Conservation (phyloP, 1,284 basidiomycete species). For the Porogramme epimiltina region DNA sequence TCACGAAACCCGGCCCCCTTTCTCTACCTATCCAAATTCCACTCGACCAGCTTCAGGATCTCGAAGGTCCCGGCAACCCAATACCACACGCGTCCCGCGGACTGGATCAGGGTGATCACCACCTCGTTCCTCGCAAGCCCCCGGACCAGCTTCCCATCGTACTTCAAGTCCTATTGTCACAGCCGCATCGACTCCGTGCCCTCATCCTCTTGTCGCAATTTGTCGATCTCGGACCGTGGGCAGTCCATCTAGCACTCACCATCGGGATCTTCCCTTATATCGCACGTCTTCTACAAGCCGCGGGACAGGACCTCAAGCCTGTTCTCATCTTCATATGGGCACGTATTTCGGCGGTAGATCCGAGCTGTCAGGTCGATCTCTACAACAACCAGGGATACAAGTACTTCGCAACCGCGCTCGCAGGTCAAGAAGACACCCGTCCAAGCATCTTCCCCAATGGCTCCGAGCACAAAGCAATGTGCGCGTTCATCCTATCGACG, state of each 20-base stretch:
- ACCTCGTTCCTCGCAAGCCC: constrained; percentile 83
- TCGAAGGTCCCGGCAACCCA: constrained; percentile 20
- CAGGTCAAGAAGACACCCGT: constrained; percentile 57
- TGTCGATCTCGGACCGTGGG: constrained; percentile 98
- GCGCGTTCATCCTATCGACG: constrained; percentile 94
- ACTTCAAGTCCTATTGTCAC: constrained; percentile 94
- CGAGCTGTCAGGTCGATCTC: constrained; percentile 89
- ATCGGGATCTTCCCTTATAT: constrained; percentile 99
- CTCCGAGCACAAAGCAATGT: constrained; percentile 98
- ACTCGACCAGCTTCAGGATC: constrained; percentile 30
- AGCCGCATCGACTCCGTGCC: constrained; percentile 93
- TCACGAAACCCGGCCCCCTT: constrained; percentile 75
- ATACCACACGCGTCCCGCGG: constrained; percentile 14
- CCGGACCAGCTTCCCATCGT: constrained; percentile 98
- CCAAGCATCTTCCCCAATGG: constrained; percentile 82
- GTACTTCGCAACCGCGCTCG: constrained; percentile 87
- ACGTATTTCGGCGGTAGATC: constrained; percentile 93
- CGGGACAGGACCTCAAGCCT: constrained; percentile 92
- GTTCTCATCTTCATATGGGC: constrained; percentile 99
- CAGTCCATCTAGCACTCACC: constrained; percentile 94
- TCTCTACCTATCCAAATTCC: constrained; percentile 55
- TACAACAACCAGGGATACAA: constrained; percentile 85
- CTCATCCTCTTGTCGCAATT: constrained; percentile 97
- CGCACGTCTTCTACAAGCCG: constrained; percentile 93
- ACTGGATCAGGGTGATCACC: constrained; percentile 39